Conservation (phyloP, 345 rosid species). For the Geranium rotundifolium region DNA sequence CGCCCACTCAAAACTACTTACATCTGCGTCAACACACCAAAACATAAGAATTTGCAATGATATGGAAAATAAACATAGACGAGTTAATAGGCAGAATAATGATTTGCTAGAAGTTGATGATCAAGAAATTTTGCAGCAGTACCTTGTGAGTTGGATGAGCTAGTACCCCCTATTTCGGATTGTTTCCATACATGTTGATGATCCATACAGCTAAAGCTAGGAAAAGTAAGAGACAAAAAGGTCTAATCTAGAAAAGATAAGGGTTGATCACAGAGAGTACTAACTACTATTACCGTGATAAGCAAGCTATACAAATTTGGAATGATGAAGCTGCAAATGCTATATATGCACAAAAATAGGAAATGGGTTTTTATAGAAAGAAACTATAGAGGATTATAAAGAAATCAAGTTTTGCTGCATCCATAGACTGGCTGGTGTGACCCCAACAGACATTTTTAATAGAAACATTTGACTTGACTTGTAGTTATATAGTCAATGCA, state of each 20-base stretch:
- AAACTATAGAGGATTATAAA: not conserved
- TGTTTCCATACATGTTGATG: not conserved
- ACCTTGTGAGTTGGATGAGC: constrained; percentile 8
- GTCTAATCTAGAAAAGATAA: not conserved
- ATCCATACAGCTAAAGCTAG: not conserved
- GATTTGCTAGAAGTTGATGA: too few species aligned
- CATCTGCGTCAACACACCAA: constrained; percentile 16
- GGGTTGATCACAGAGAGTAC: not conserved
- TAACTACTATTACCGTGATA: too few species aligned
- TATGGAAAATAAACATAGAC: too few species aligned
- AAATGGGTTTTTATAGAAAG: not conserved
- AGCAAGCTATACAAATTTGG: not conserved
- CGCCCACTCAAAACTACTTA: constrained; percentile 30
- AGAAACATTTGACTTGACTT: too few species aligned
- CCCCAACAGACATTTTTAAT: too few species aligned
- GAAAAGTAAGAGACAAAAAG: not conserved
- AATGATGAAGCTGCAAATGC: not conserved
- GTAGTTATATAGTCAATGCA: too few species aligned
- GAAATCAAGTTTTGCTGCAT: not conserved
- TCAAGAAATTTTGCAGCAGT: not conserved
- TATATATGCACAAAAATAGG: not conserved
- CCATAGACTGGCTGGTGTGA: not conserved
- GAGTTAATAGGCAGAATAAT: too few species aligned
- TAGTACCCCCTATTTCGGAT: not conserved
- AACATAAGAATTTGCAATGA: too few species aligned